Evolutionary conservation across 108 stramenopile species (phyloP).

Genomic region (Nannochloropsis gaditana): DNA sequence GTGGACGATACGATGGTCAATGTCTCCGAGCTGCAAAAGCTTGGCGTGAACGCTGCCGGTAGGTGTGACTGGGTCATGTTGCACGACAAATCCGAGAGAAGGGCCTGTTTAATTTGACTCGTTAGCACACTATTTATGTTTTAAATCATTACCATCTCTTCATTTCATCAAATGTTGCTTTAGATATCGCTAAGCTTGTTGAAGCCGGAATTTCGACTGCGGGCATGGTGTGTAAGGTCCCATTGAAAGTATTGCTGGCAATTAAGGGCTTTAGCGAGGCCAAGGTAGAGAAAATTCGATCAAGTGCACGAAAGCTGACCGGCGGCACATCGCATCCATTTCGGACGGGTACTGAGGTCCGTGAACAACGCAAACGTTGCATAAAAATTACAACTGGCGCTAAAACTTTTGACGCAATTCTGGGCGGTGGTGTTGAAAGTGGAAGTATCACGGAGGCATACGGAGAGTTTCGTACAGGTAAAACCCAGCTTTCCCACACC

Average conservation of each 20-base stretch:
- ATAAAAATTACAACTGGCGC: slow-evolving; percentile 36
- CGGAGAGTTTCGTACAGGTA: slow-evolving; percentile 63
- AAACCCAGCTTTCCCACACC: slow-evolving; percentile 60
- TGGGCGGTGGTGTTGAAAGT: slow-evolving; percentile 60
- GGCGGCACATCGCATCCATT: slow-evolving; percentile 30
- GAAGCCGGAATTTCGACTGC: too few relatives aligned
- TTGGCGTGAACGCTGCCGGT: not conserved
- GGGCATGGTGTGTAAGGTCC: not conserved
- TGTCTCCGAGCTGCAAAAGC: not conserved
- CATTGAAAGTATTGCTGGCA: slow-evolving; percentile 31
- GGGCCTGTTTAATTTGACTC: too few relatives aligned
- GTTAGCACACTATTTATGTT: too few relatives aligned
- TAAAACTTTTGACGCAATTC: slow-evolving; percentile 54
- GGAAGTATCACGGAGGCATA: slow-evolving; percentile 60
- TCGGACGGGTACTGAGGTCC: slow-evolving; percentile 35
- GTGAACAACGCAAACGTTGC: slow-evolving; percentile 30
- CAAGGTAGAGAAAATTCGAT: slow-evolving; percentile 53
- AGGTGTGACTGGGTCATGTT: not conserved
- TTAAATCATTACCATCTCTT: not conserved
- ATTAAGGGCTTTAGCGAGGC: slow-evolving; percentile 59
- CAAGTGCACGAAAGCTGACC: slow-evolving; percentile 49
- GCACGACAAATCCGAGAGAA: too few relatives aligned
- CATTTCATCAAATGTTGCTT: not conserved
- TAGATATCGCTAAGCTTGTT: not conserved
- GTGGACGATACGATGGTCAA: not conserved